These are phyloP conservation scores for Sicyos edulis DNA, from an alignment of 306 rosid species.

Conservation along the genomic window DNA sequence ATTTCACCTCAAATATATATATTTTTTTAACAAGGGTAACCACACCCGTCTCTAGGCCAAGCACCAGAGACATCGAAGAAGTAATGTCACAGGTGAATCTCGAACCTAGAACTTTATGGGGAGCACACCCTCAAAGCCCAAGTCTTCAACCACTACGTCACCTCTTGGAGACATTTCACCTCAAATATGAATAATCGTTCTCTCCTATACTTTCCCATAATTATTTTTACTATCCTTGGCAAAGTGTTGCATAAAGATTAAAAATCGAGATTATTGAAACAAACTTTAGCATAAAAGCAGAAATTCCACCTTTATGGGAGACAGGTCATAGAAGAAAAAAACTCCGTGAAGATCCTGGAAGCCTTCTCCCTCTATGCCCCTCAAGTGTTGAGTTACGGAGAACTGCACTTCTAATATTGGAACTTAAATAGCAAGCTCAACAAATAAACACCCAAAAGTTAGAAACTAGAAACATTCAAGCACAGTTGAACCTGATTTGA, in stretches of 20 bases:
- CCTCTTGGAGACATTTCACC: no score
- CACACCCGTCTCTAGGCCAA: no score
- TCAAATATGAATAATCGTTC: no score
- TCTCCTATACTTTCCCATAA: no score
- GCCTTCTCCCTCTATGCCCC: conserved; percentile 58
- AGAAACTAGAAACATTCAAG: not conserved
- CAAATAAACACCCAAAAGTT: not conserved
- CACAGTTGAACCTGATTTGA: conserved; percentile 66
- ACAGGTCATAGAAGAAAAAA: conserved; percentile 88
- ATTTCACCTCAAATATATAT: no score
- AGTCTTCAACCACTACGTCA: no score
- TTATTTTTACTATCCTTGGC: no score
- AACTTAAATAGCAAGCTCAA: conserved; percentile 4
- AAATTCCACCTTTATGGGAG: conserved; percentile 75
- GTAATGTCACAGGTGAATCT: no score
- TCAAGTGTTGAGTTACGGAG: conserved; percentile 87
- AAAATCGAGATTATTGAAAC: not conserved
- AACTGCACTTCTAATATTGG: conserved; percentile 52
- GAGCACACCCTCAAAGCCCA: no score
- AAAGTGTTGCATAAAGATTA: not conserved
- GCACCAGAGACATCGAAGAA: no score
- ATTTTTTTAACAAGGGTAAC: no score
- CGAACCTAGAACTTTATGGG: no score
- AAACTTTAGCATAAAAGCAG: conserved; percentile 20
- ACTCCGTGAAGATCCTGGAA: conserved; percentile 90